Base-by-base conservation (phyloP, 148 eudicot genomes). In the Cornus florida region DNA sequence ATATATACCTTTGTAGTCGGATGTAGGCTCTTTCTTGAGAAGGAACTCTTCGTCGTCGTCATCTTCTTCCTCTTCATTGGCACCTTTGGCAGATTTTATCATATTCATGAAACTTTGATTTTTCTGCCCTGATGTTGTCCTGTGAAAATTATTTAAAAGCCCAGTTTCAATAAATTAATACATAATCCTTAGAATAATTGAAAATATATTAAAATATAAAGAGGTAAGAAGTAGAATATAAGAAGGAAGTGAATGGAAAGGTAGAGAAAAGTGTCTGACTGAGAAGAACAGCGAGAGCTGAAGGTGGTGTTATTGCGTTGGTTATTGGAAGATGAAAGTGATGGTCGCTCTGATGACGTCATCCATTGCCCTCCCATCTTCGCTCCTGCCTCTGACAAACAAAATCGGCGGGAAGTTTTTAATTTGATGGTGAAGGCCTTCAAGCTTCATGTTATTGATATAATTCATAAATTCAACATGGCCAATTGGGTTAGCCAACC, bases 51-150 rank as follows among this genome's bases (percentile, higher is more conserved):
- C 97, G 53, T 92, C 98, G 7, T 91, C 93, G 2, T 93, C 97
- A 22, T 91, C 94, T 41, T 92, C 94, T 48, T 92, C 96, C 76
- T 84, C 88, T 67, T 92, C 90, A 67, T 88, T 90, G 60, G 88
- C 83, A 43, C 83, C 89, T 86, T 87, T 89, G 4, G 92, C 93
- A 12, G 93, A 91, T 82, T 91, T 90, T 75, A 96, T 82, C 91
- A 93, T 92, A 81, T 92, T 92, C 84, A 89, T 87, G 86, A 96
- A 92, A 78, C 92, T 88, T 66, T 85, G 97, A 73, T 71, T 92
- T 87, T 88, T 92, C 73, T 83, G 92, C 22, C 73, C 78, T 62
- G 84, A 71, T 32, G 86, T 76, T 82, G 88, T 90, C 85, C 98
- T 95, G 88, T 67, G 23, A 23, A 78, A 76, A 80, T 72, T 50